A percentile compares a stretch with the other conserved stretches of the same genome.
Conservation (phyloP, 192 early-diverging fungal genomes). For the Gigaspora rosea region DNA sequence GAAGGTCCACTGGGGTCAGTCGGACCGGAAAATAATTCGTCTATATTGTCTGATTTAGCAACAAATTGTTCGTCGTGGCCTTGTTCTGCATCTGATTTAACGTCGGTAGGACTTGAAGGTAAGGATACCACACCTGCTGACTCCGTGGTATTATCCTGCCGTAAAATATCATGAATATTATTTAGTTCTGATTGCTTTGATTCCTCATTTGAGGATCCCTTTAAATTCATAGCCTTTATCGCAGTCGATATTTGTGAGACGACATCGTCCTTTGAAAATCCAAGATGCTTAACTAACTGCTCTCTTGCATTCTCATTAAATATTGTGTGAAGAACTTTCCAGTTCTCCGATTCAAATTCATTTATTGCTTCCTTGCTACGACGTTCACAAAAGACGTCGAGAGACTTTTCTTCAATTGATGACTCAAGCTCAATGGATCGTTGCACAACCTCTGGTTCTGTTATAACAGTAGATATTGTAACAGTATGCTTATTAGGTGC, state of each 20-base stretch:
- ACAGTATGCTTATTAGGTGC: slow-evolving; percentile 49
- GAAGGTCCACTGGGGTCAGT: neutral
- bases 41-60: neutral
- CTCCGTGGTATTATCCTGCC: neutral
- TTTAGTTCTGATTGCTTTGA: slow-evolving; percentile 24
- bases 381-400: slow-evolving; percentile 46
- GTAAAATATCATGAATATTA: slow-evolving; percentile 35
- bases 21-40: slow-evolving; percentile 4
- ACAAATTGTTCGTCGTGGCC: neutral
- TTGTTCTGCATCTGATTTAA: neutral
- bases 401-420: slow-evolving; percentile 57
- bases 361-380: slow-evolving; percentile 35
- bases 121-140: neutral
- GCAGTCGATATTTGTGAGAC: slow-evolving; percentile 62
- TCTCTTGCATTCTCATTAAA: slow-evolving; percentile 74
- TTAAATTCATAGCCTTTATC: slow-evolving; percentile 41
- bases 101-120: slow-evolving; percentile 4
- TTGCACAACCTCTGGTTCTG: slow-evolving; percentile 70
- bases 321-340: slow-evolving; percentile 84
- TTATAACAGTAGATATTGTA: slow-evolving; percentile 64
- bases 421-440: slow-evolving; percentile 74
- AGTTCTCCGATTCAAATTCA: slow-evolving; percentile 50
- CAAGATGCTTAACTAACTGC: slow-evolving; percentile 84
- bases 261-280: slow-evolving; percentile 75
- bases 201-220: slow-evolving; percentile 25